These are phyloP conservation scores for Neurospora sp. DNA, from an alignment of 495 filamentous ascomycete species.

Conservation along the genomic window DNA sequence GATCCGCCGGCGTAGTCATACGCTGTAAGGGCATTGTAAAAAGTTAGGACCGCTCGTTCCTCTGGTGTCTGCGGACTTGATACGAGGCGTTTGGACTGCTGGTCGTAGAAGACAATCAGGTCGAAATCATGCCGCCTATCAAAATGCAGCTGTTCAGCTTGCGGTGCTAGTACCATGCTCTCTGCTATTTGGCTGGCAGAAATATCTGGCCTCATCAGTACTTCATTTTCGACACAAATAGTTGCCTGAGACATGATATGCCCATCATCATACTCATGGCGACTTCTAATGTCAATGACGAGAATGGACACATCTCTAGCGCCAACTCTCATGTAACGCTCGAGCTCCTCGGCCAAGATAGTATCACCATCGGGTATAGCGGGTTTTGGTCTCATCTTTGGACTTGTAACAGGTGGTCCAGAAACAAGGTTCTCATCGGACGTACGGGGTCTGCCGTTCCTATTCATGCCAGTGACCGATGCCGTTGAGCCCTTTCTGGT, in stretches of 20 bases:
- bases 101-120: conserved; percentile 84
- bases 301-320: conserved; percentile 51
- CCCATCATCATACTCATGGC: conserved; percentile 74
- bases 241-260: conserved; percentile 75
- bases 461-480: conserved; percentile 19
- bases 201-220: conserved; percentile 56
- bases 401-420: conserved; percentile 11
- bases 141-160: conserved; percentile 61
- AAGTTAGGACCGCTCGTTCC: conserved; percentile 51
- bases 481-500: conserved; percentile 36
- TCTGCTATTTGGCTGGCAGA: conserved; percentile 81
- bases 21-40: conserved; percentile 71
- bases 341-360: conserved; percentile 56
- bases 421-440: conserved; percentile 23
- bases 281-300: conserved; percentile 74
- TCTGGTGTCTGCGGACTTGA: conserved; percentile 32
- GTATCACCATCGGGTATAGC: conserved; percentile 48
- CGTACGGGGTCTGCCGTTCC: conserved; percentile 7
- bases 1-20: conserved; percentile 60
- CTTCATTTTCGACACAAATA: conserved; percentile 86
- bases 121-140: conserved; percentile 71
- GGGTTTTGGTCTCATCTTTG: conserved; percentile 16
- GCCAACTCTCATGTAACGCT: conserved; percentile 45
- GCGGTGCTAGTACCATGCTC: conserved; percentile 68
- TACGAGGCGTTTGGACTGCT: conserved; percentile 42